Base-by-base conservation (phyloP, 2,329 filamentous ascomycete genomes). In the Alternaria hordeiaustralica region DNA sequence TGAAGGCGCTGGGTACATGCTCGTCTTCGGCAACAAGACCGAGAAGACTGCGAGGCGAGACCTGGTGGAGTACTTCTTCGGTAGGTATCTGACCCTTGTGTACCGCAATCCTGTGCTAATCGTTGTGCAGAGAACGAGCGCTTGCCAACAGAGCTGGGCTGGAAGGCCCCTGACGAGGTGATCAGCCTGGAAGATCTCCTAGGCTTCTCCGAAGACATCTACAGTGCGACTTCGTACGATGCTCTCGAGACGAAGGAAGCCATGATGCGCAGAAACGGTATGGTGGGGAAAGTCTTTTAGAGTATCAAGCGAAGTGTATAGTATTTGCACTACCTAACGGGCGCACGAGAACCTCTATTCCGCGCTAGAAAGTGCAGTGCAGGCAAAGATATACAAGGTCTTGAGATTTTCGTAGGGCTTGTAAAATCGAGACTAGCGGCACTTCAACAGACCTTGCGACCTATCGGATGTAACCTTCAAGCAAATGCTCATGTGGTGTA, bases 11-110 rank as follows among this genome's bases (percentile, higher is more conserved):
- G 41, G 47, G 1, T 62, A 62, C 21, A 33, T 62, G 33, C 11
- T 62, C 11, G 60, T 58, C 2, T 58, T 62, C 23, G 60, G 60
- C 4, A 47, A 62, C 21, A 50, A 56, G 5, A n/a, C 25, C 5
- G 23, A 26, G 5, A 41, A 53, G 36, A 62, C 60, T 1, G 60
- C 60, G 3, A 30, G 25, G 9, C 41, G 49, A 6, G 60, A 58
- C 1, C 13, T 41, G 2, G 55, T 62, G 1, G 18, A 41, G 8
- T 62, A 21, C 15, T 30, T 58, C 21, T 62, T 62, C 9, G 60
- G 55, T 58, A 26, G 4, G 60, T 46, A n/a, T 30, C 15, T 0
- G 2, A 45, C 0, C 8, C 5, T 6, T 36, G 13, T 15, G 33
- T 36, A 3, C 4, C 5, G 15, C 15, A 15, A 9, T 3, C 3